These are phyloP conservation scores for Flueggea neowawraea DNA, from an alignment of 441 rosid species.

Conservation along the genomic window DNA sequence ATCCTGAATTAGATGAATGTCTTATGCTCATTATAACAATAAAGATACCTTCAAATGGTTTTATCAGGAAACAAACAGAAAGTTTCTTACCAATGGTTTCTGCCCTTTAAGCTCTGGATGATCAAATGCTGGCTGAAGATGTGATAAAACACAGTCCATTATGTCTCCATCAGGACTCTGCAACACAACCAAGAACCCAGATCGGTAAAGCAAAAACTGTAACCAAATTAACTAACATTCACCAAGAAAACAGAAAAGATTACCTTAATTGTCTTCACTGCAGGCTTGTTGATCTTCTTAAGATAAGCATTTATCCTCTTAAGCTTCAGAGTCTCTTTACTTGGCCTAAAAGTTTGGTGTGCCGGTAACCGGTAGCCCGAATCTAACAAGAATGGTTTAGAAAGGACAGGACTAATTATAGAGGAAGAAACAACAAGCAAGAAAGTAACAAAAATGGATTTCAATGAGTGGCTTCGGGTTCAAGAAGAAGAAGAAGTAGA, in stretches of 20 bases:
- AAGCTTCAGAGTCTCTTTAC: slow-evolving; percentile 36
- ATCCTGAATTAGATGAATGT: slow-evolving; percentile 37
- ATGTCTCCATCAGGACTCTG: slow-evolving; percentile 94
- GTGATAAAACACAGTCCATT: slow-evolving; percentile 74
- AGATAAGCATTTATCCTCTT: slow-evolving; percentile 59
- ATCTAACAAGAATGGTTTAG: slow-evolving; percentile 24
- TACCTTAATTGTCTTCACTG: slow-evolving; percentile 85
- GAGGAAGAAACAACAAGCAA: slow-evolving; percentile 35
- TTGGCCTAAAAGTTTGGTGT: slow-evolving; percentile 58
- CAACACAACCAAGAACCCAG: slow-evolving; percentile 9
- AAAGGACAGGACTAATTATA: slow-evolving; percentile 33
- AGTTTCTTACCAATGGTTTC: slow-evolving; percentile 55
- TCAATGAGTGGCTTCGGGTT: slow-evolving; percentile 3
- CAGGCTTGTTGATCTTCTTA: slow-evolving; percentile 74
- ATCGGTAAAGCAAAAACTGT: slow-evolving; percentile 1
- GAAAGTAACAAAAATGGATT: slow-evolving; percentile 44
- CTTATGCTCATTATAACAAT: neutral
- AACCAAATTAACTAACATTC: neutral
- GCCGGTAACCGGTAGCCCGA: slow-evolving; percentile 22
- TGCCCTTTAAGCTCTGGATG: slow-evolving; percentile 71
- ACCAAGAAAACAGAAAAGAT: neutral
- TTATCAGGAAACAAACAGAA: neutral
- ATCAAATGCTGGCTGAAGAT: slow-evolving; percentile 92
- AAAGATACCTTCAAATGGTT: neutral
- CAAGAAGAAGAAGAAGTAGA: slow-evolving; percentile 10